A percentile compares a stretch with the other conserved stretches of the same genome.
Evolutionary conservation across 495 filamentous ascomycete species (phyloP).

Genomic region (Echria macrotheca): DNA sequence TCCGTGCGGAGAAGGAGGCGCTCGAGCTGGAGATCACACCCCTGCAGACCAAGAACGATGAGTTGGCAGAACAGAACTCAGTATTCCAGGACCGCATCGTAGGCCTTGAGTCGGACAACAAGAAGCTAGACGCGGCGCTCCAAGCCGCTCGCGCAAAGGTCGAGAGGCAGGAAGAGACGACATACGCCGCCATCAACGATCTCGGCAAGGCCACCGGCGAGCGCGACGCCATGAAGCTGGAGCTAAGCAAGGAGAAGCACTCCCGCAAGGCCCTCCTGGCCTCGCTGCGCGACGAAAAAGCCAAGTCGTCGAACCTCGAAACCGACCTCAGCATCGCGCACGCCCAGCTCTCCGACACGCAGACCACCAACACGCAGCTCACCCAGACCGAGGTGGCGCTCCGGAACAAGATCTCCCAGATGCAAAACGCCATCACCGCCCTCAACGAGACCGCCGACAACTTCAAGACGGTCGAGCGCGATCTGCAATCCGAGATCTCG

Average conservation of each 20-base stretch:
- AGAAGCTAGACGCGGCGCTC: neutral
- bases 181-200: neutral
- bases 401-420: neutral
- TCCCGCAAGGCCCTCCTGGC: neutral
- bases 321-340: slow-evolving; percentile 2
- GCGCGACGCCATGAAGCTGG: neutral
- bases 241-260: neutral
- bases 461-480: neutral
- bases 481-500: slow-evolving; percentile 3
- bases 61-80: neutral
- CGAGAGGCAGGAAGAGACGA: neutral
- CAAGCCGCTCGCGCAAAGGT: neutral
- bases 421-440: neutral
- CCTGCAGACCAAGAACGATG: slow-evolving; percentile 1
- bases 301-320: neutral
- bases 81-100: neutral
- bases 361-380: neutral
- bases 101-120: neutral
- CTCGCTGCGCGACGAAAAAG: neutral
- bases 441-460: neutral
- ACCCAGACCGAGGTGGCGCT: neutral
- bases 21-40: slow-evolving; percentile 1
- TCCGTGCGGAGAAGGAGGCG: neutral
- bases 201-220: slow-evolving; percentile 1
- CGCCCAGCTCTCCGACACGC: neutral